Percentiles rank a stretch among this genome's conserved stretches.
Conservation (phyloP, 2,329 filamentous ascomycete genomes). For the Penicillium sp. region DNA sequence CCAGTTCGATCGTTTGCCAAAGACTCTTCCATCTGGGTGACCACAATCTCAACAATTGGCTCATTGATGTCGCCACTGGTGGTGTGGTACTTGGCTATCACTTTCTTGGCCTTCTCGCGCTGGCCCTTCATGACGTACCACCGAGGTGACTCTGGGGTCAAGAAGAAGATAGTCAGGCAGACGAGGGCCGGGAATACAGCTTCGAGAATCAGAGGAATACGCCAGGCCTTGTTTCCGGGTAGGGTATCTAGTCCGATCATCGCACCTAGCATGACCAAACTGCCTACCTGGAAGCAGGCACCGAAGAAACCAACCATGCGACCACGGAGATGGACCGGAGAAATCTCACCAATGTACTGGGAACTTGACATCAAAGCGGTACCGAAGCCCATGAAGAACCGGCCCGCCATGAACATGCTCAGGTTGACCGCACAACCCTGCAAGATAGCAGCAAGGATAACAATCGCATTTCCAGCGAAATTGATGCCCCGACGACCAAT, state of each 20-base stretch:
- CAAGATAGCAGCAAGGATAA: constrained; percentile 47
- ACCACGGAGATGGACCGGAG: constrained; percentile 38
- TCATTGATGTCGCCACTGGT: constrained; percentile 42
- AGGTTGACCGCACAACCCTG: constrained; percentile 33
- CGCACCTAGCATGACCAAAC: constrained; percentile 44
- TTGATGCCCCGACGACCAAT: constrained; percentile 55
- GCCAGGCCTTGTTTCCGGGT: constrained; percentile 41
- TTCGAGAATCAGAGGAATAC: constrained; percentile 47
- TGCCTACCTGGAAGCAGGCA: constrained; percentile 50
- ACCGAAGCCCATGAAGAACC: constrained; percentile 42
- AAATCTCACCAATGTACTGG: constrained; percentile 43
- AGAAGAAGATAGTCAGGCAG: constrained; percentile 44
- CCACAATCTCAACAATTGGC: constrained; percentile 45
- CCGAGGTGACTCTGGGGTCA: constrained; percentile 41
- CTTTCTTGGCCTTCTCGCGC: constrained; percentile 33
- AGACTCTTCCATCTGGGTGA: constrained; percentile 48
- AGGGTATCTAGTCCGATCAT: constrained; percentile 46
- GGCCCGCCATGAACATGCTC: constrained; percentile 39
- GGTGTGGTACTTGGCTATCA: constrained; percentile 46
- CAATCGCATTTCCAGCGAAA: constrained; percentile 48
- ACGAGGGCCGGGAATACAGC: constrained; percentile 50
- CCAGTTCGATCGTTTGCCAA: constrained; percentile 42
- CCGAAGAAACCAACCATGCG: constrained; percentile 51
- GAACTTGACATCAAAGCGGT: constrained; percentile 40
- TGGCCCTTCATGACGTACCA: constrained; percentile 38